Evolutionary conservation across 345 rosid genomes (phyloP), one percentile per base, ranked within the genome.

Genomic region (Populus ilicifolia): DNA sequence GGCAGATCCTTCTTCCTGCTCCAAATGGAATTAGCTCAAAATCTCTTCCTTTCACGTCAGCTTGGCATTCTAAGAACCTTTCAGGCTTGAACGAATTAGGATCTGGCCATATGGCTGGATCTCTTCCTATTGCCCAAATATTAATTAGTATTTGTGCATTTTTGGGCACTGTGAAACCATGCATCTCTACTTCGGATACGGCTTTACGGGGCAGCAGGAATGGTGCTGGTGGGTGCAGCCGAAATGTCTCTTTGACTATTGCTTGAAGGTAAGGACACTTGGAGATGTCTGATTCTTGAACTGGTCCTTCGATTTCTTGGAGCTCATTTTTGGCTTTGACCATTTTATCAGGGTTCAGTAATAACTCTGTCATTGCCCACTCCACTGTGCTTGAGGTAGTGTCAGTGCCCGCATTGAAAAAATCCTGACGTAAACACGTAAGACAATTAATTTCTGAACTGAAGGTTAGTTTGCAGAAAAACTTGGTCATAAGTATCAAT

Each of bases 371-470:
- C 81, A 85, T 85, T 36, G 67, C 79, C 87, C 85, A 85, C 41
- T 84, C 85, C 1, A 79, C 5, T 3, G 81, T 77, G 33, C 27
- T 72, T 8, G 77, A 17, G 8, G 78, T 88, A 35, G 90, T 88
- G 46, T 89, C 91, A 0, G 84, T 82, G 2, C 90, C 91, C 5
- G 81, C 91, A 23, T 14, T 20, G 36, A 88, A 85, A 67, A 85
- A 18, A 23, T 85, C 90, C 88, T 88, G 71, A 20, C 5, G 39
- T 6, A 41, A 21, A 20, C 7, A 39, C 4, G 25, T 6, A 44
- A 29, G 20, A 14, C 2, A 13, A 43, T 43, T 50, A 6, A 23
- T 41, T 21, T 16, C 23, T 16, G 8, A 30, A 4, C 8, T 36
- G 14, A 25, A 76, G 13, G 0, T 59, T 59, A 17, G 21, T 17